phyloP scores from a whole-genome alignment of 2,329 filamentous ascomycete species.

The Aspergillus neotritici region DNA sequence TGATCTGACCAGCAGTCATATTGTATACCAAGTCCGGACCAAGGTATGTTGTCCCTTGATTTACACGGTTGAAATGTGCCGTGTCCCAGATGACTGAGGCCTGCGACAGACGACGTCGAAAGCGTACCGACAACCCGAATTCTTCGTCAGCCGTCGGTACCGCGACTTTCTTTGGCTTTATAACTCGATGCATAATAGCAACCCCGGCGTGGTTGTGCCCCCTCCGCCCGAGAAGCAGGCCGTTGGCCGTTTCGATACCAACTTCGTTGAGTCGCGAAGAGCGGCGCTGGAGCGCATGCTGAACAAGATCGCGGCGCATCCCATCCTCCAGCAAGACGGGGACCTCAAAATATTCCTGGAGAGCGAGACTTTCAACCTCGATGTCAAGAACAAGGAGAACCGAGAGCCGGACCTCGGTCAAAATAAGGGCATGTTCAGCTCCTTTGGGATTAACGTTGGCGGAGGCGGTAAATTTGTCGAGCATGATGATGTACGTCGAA shows the following conservation, averaged over 20 bases:
- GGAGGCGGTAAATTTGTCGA: constrained; percentile 84
- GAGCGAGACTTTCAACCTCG: constrained; percentile 90
- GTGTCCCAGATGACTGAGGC: constrained; percentile 7
- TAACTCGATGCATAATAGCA: constrained; percentile 87
- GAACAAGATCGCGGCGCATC: constrained; percentile 88
- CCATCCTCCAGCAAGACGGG: constrained; percentile 82
- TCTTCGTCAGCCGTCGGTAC: constrained; percentile 88
- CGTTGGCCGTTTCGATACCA: constrained; percentile 88
- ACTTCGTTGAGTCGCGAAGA: constrained; percentile 90
- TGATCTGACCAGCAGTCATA: constrained; percentile 92
- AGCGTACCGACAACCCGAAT: constrained; percentile 87
- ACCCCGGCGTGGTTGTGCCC: constrained; percentile 89
- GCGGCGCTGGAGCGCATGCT: constrained; percentile 95
- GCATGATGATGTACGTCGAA: constrained; percentile 75
- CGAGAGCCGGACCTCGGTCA: constrained; percentile 79
- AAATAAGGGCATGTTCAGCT: constrained; percentile 88
- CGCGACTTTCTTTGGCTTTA: constrained; percentile 98
- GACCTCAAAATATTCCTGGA: constrained; percentile 96
- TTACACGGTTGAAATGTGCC: neutral
- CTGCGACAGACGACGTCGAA: constrained; percentile 76
- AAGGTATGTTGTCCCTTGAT: constrained; percentile 55
- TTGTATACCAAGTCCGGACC: constrained; percentile 92
- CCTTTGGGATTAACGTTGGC: constrained; percentile 72
- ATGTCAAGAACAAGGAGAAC: constrained; percentile 96
- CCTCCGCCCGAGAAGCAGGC: constrained; percentile 97